Conservation (phyloP, 495 filamentous ascomycete species). For the Trichocladium antarcticum region DNA sequence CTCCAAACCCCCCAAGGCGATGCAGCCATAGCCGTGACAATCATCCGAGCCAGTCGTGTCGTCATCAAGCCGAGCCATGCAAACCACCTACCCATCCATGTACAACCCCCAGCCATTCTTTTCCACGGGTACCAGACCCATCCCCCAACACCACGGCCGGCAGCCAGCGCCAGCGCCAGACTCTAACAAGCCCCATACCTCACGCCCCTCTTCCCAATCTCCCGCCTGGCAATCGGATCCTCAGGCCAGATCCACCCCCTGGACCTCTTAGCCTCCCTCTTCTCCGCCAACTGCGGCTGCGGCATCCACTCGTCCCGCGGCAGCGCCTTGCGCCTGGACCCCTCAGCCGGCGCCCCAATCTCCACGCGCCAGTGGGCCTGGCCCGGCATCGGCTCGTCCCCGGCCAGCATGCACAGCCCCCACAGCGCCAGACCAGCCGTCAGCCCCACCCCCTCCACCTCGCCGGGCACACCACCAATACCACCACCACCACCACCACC, state of each 20-base stretch:
- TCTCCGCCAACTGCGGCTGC: constrained; percentile 68
- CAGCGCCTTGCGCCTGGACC: constrained; percentile 60
- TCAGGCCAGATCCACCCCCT: constrained; percentile 79
- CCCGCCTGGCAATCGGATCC: constrained; percentile 48
- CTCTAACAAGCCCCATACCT: constrained; percentile 36
- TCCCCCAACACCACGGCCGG: no score
- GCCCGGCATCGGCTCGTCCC: constrained; percentile 54
- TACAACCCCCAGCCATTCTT: background rate
- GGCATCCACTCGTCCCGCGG: constrained; percentile 79
- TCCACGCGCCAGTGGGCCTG: constrained; percentile 62
- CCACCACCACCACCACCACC: no score
- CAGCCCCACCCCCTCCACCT: constrained; percentile 42
- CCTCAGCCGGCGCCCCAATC: constrained; percentile 68
- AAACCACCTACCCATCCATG: constrained; percentile 2
- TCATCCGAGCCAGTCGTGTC: constrained; percentile 10
- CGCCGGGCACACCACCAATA: background rate
- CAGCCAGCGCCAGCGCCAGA: background rate
- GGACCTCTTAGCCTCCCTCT: constrained; percentile 67
- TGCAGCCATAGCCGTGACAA: constrained; percentile 3
- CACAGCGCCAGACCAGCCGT: constrained; percentile 43
- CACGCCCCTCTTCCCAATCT: constrained; percentile 47
- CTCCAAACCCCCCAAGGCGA: background rate
- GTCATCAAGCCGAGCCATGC: constrained; percentile 8
- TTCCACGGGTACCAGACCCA: background rate
- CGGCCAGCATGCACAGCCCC: constrained; percentile 65